These are phyloP conservation scores for Cladochytrium replicatum DNA, from an alignment of 192 early-diverging fungal species.

Conservation along the genomic window DNA sequence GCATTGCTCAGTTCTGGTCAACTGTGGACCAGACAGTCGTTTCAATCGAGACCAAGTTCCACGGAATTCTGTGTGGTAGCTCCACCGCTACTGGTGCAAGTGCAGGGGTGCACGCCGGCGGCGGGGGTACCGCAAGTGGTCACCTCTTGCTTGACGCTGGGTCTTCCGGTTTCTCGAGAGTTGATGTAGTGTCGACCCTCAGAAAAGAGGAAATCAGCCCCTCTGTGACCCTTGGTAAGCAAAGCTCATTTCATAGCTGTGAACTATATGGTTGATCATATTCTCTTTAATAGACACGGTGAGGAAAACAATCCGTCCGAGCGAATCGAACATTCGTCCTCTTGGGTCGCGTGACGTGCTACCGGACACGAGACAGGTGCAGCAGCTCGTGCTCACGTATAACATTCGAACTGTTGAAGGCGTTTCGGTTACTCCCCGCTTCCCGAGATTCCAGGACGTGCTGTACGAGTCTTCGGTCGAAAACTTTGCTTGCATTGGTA, in stretches of 20 bases:
- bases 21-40: conserved; percentile 58
- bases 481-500: conserved; percentile 33
- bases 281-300: conserved; percentile 48
- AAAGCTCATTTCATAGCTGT: background rate
- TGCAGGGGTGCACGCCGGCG: too few species aligned
- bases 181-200: conserved; percentile 61
- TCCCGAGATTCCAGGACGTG: conserved; percentile 49
- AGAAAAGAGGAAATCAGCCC: conserved; percentile 59
- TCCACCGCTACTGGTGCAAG: conserved; percentile 23
- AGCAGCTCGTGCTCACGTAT: conserved; percentile 70
- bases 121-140: conserved; percentile 18
- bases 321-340: conserved; percentile 49
- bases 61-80: conserved; percentile 52
- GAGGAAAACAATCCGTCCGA: conserved; percentile 58
- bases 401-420: conserved; percentile 45
- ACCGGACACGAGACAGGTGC: conserved; percentile 53
- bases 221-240: conserved; percentile 29
- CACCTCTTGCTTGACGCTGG: conserved; percentile 24
- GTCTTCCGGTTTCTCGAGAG: conserved; percentile 51
- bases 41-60: conserved; percentile 65
- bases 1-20: conserved; percentile 87
- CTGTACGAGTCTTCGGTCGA: conserved; percentile 60
- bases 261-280: conserved; percentile 8
- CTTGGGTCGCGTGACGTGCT: conserved; percentile 68
- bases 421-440: conserved; percentile 41